Evolutionary conservation across 257 asterid genomes (phyloP).

Genomic region (Przewalskia tangutica): DNA sequence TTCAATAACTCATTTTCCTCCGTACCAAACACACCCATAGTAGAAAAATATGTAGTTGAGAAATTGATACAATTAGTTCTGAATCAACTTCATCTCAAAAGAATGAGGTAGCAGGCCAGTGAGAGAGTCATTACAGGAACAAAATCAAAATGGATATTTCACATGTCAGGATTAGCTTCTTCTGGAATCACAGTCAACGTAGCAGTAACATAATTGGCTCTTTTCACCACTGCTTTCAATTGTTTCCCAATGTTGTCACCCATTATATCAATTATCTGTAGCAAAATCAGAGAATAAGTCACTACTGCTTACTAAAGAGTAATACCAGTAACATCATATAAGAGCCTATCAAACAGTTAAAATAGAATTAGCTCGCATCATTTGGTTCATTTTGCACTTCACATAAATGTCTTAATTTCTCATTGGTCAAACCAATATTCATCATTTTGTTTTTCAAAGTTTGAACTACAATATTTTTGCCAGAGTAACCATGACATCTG

Average conservation of each 20-base stretch:
- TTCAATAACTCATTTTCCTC: no score
- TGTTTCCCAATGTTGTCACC: constrained; percentile 64
- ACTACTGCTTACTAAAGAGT: not conserved
- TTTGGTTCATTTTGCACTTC: not conserved
- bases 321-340: not conserved
- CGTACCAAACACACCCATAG: not conserved
- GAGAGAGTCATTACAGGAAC: not conserved
- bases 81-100: not conserved
- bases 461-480: not conserved
- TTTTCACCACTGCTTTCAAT: constrained; percentile 53
- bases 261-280: constrained; percentile 62
- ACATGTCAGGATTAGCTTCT: constrained; percentile 75
- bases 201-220: constrained; percentile 28
- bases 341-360: not conserved
- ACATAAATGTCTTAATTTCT: not conserved
- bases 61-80: not conserved
- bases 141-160: constrained; percentile 8
- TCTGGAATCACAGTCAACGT: constrained; percentile 70
- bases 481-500: not conserved
- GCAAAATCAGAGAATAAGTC: not conserved
- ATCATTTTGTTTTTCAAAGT: not conserved
- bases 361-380: not conserved
- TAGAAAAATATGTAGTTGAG: not conserved
- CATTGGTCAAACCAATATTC: not conserved
- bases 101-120: not conserved